phyloP scores from a whole-genome alignment of 495 filamentous ascomycete genomes.

The Tuber melanosporum region DNA sequence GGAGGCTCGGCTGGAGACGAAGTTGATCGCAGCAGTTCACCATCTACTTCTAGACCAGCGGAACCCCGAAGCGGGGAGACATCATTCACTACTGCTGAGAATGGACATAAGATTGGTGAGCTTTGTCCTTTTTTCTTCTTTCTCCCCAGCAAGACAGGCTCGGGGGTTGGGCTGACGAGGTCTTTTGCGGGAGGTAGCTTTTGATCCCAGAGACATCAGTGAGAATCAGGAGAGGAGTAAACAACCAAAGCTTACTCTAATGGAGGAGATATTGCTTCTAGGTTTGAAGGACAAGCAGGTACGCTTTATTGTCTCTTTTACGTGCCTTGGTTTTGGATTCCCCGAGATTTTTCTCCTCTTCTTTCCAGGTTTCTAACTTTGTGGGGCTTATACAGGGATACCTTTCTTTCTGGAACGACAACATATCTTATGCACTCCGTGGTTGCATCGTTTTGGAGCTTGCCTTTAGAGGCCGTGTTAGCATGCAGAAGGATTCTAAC shows the following conservation, averaged over 20 bases:
- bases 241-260: conserved; percentile 94
- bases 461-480: conserved; percentile 89
- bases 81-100: conserved; percentile 84
- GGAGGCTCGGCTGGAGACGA: conserved; percentile 54
- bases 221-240: conserved; percentile 95
- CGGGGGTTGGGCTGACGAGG: conserved; percentile 12
- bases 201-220: conserved; percentile 92
- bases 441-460: conserved; percentile 97
- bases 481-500: conserved; percentile 96
- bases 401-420: conserved; percentile 99
- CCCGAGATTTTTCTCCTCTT: background rate
- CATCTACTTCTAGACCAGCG: conserved; percentile 56
- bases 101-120: conserved; percentile 81
- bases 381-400: conserved; percentile 61
- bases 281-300: conserved; percentile 99
- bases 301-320: conserved; percentile 30
- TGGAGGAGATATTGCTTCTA: conserved; percentile 94
- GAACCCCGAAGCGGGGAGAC: conserved; percentile 61
- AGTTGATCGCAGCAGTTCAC: conserved; percentile 58
- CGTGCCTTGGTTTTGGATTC: conserved; percentile 31
- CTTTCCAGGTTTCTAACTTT: conserved; percentile 10
- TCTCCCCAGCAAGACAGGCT: background rate
- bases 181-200: conserved; percentile 50
- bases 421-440: conserved; percentile 94
- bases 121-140: background rate